Evolutionary conservation across 2,329 filamentous ascomycete species (phyloP).

Genomic region (Lomentospora prolificans): DNA sequence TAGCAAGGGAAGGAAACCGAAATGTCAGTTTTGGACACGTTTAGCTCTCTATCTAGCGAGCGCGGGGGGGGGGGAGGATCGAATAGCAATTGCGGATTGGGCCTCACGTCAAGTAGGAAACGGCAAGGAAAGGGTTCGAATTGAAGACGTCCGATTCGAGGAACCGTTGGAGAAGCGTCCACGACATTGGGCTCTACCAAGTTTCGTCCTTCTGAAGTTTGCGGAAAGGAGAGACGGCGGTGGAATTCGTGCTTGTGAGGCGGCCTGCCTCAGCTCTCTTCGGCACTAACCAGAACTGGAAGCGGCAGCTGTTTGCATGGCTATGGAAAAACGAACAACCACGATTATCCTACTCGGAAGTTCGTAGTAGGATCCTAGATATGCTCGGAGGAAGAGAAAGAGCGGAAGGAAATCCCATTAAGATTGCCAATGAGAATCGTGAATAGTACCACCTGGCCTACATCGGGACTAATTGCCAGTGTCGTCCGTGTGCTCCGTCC

Average conservation of each 20-base stretch:
- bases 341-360: background rate
- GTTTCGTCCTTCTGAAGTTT: slow-evolving; percentile 18
- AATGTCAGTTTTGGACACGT: background rate
- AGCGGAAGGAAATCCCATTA: background rate
- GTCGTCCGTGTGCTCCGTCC: background rate
- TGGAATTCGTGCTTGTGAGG: slow-evolving; percentile 19
- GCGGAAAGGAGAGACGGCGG: slow-evolving; percentile 17
- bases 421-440: background rate
- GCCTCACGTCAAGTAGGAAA: slow-evolving; percentile 79
- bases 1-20: slow-evolving; percentile 6
- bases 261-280: slow-evolving; percentile 28
- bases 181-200: slow-evolving; percentile 51
- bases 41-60: background rate
- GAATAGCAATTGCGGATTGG: background rate
- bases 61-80: slow-evolving; percentile 7
- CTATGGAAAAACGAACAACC: slow-evolving; percentile 9
- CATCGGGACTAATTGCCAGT: background rate
- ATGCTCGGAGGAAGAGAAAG: background rate
- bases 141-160: slow-evolving; percentile 92
- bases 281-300: slow-evolving; percentile 17
- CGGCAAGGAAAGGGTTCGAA: slow-evolving; percentile 78
- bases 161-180: slow-evolving; percentile 83
- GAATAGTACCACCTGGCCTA: background rate
- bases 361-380: background rate
- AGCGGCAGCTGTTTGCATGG: slow-evolving; percentile 17